phyloP scores from a whole-genome alignment of 352 stramenopile genomes.

The Phytophthora melonis region DNA sequence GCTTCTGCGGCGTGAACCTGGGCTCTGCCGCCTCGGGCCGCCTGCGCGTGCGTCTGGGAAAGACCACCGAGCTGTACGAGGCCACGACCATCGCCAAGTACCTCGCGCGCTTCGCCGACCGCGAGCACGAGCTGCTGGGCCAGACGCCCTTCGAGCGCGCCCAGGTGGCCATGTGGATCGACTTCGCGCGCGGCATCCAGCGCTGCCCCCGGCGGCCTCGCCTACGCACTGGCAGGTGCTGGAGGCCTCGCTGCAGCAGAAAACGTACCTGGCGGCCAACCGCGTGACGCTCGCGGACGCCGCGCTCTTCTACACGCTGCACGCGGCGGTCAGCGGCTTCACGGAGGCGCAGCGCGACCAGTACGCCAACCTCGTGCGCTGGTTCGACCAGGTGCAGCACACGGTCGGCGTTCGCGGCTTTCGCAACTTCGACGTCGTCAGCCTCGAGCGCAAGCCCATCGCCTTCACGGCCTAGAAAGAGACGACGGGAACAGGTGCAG shows the following conservation, averaged over 20 bases:
- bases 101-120: conserved; percentile 77
- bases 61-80: conserved; percentile 79
- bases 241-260: conserved; percentile 58
- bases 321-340: conserved; percentile 53
- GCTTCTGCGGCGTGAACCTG: conserved; percentile 82
- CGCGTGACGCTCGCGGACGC: conserved; percentile 84
- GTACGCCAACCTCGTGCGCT: conserved; percentile 73
- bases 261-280: conserved; percentile 75
- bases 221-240: conserved; percentile 72
- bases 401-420: conserved; percentile 85
- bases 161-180: conserved; percentile 83
- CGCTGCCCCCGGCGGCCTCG: conserved; percentile 46
- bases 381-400: conserved; percentile 91
- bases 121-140: conserved; percentile 76
- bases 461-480: conserved; percentile 75
- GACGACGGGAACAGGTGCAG: conserved; percentile 13
- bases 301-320: conserved; percentile 76
- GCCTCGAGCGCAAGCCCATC: conserved; percentile 55
- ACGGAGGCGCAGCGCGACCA: conserved; percentile 50
- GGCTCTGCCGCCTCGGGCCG: conserved; percentile 76
- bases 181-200: conserved; percentile 64
- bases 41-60: conserved; percentile 78
- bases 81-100: conserved; percentile 79
- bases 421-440: conserved; percentile 74
- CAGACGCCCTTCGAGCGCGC: conserved; percentile 68